Percentiles rank a stretch among this genome's conserved stretches.
Conservation (phyloP, 1,139 yeast species). For the Hyphopichia fennica region DNA sequence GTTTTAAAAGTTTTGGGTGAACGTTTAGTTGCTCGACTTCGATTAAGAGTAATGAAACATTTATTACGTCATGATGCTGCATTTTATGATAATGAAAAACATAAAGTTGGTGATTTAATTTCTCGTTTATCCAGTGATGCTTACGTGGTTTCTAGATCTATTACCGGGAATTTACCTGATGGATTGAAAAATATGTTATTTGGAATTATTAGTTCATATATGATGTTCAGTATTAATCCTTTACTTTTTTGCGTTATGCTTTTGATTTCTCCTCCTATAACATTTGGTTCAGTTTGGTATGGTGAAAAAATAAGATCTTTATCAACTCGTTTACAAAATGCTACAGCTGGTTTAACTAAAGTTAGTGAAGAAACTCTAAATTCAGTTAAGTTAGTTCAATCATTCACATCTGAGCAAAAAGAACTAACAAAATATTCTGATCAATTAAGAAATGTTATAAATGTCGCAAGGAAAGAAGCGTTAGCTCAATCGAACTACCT, state of each 20-base stretch:
- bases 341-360: slow-evolving; percentile 48
- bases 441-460: slow-evolving; percentile 41
- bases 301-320: slow-evolving; percentile 47
- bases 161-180: slow-evolving; percentile 47
- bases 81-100: slow-evolving; percentile 52
- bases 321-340: slow-evolving; percentile 46
- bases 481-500: slow-evolving; percentile 48
- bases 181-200: slow-evolving; percentile 48
- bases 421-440: slow-evolving; percentile 42
- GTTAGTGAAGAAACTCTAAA: slow-evolving; percentile 48
- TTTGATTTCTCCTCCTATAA: slow-evolving; percentile 53
- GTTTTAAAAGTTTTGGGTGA: slow-evolving; percentile 46
- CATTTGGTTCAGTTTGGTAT: slow-evolving; percentile 51
- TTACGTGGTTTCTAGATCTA: slow-evolving; percentile 49
- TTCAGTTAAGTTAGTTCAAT: slow-evolving; percentile 45
- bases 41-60: slow-evolving; percentile 50
- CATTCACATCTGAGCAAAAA: slow-evolving; percentile 47
- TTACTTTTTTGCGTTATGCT: slow-evolving; percentile 49
- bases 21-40: slow-evolving; percentile 45
- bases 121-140: slow-evolving; percentile 56
- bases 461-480: slow-evolving; percentile 47
- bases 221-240: slow-evolving; percentile 50
- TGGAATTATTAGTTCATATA: slow-evolving; percentile 45
- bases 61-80: slow-evolving; percentile 52
- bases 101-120: slow-evolving; percentile 57